phyloP scores from a whole-genome alignment of 306 rosid genomes.

The Crataegus laevigata region DNA sequence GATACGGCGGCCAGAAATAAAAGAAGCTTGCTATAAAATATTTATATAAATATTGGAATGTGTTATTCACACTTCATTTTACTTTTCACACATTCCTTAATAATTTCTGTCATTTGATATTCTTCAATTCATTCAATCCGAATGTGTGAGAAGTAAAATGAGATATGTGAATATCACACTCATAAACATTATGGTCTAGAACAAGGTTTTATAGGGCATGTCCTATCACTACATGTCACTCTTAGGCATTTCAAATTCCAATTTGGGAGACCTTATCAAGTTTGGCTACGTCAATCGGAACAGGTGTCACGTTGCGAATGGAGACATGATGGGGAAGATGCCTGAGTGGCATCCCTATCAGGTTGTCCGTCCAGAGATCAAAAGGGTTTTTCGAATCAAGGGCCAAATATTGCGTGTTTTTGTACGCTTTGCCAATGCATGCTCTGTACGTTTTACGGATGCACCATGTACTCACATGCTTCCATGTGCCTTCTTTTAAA shows the following conservation, averaged over 20 bases:
- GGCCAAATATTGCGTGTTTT: constrained; percentile 17
- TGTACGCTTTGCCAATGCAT: not conserved
- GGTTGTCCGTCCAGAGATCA: not conserved
- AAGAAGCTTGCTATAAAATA: too few species aligned
- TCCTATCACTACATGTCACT: constrained; percentile 5
- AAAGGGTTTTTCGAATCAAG: constrained; percentile 15
- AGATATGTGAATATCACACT: too few species aligned
- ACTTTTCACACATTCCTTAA: too few species aligned
- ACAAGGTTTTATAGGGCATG: constrained; percentile 13
- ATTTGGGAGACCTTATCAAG: constrained; percentile 25
- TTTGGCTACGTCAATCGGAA: constrained; percentile 17
- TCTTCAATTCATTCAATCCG: too few species aligned
- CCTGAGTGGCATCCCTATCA: constrained; percentile 14
- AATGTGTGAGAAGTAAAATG: too few species aligned
- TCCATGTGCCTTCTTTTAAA: constrained; percentile 60
- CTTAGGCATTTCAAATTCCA: constrained; percentile 11
- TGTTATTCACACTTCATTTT: too few species aligned
- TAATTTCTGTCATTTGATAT: too few species aligned
- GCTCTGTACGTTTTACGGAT: not conserved
- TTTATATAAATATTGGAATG: constrained; percentile 17
- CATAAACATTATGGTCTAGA: constrained; percentile 22
- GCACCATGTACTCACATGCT: constrained; percentile 49
- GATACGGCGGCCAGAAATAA: too few species aligned
- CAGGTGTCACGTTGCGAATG: constrained; percentile 21
- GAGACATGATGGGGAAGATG: constrained; percentile 1